Evolutionary conservation across 2,329 filamentous ascomycete genomes (phyloP).

Genomic region (Ophiostoma ips): DNA sequence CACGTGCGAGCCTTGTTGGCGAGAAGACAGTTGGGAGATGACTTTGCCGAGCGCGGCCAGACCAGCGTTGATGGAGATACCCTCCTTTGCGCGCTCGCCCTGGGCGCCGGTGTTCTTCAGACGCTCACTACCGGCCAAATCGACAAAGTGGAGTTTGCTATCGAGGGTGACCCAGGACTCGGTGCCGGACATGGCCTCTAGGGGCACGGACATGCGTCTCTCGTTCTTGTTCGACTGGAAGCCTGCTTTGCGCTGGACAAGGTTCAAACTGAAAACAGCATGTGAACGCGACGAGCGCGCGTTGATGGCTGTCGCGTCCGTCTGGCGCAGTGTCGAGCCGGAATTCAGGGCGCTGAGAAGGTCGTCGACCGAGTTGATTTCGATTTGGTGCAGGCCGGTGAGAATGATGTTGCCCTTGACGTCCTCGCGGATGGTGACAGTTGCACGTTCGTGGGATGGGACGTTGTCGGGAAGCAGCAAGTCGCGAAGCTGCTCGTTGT

Average conservation of each 20-base stretch:
- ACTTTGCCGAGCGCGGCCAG: slow-evolving; percentile 92
- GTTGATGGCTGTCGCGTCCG: slow-evolving; percentile 93
- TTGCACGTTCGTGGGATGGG: slow-evolving; percentile 53
- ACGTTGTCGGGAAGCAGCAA: slow-evolving; percentile 67
- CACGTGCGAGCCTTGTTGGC: slow-evolving; percentile 74
- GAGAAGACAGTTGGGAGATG: slow-evolving; percentile 91
- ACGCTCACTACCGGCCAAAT: slow-evolving; percentile 90
- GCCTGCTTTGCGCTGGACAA: slow-evolving; percentile 69
- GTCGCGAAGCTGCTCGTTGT: slow-evolving; percentile 92
- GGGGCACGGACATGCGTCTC: slow-evolving; percentile 74
- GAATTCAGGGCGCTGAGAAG: slow-evolving; percentile 79
- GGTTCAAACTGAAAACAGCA: slow-evolving; percentile 89
- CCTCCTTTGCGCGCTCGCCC: slow-evolving; percentile 85
- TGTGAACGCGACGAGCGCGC: slow-evolving; percentile 96
- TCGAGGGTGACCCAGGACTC: slow-evolving; percentile 71
- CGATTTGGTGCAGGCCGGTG: slow-evolving; percentile 75
- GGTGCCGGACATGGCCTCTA: slow-evolving; percentile 62
- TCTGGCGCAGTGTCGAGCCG: slow-evolving; percentile 88
- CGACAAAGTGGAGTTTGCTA: slow-evolving; percentile 97
- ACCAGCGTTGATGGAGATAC: slow-evolving; percentile 95
- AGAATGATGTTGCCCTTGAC: slow-evolving; percentile 87
- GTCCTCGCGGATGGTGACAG: slow-evolving; percentile 89
- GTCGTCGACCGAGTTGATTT: slow-evolving; percentile 85
- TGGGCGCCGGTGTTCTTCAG: slow-evolving; percentile 95
- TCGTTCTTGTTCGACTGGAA: slow-evolving; percentile 42